A percentile compares a stretch with the other conserved stretches of the same genome.
These are phyloP conservation scores for Trichoderma parareesei DNA, from an alignment of 495 filamentous ascomycete species.

Conservation along the genomic window DNA sequence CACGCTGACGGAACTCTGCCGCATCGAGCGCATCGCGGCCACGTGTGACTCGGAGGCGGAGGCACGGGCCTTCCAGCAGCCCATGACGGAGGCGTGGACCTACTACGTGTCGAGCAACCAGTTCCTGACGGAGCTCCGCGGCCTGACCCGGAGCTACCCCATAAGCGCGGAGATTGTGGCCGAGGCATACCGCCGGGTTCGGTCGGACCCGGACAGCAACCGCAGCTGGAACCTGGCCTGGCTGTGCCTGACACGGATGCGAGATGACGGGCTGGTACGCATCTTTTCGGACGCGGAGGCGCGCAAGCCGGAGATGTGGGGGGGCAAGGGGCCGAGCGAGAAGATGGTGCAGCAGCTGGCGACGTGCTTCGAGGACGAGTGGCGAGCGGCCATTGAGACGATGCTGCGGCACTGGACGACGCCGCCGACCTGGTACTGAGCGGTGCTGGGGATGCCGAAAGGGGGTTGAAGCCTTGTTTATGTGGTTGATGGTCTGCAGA, in stretches of 20 bases:
- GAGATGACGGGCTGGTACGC: slow-evolving; percentile 51
- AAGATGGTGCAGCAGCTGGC: slow-evolving; percentile 52
- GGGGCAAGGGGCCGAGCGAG: slow-evolving; percentile 44
- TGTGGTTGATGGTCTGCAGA: background rate
- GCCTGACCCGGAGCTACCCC: slow-evolving; percentile 61
- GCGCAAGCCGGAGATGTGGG: slow-evolving; percentile 65
- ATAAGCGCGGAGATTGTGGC: slow-evolving; percentile 61
- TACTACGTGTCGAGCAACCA: slow-evolving; percentile 69
- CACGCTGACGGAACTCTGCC: slow-evolving; percentile 65
- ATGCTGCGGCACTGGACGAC: slow-evolving; percentile 65
- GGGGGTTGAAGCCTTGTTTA: background rate
- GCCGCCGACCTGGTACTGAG: slow-evolving; percentile 44
- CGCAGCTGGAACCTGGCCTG: slow-evolving; percentile 74
- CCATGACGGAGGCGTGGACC: slow-evolving; percentile 65
- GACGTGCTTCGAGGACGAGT: slow-evolving; percentile 55
- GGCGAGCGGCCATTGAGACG: slow-evolving; percentile 54
- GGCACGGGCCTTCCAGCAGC: slow-evolving; percentile 42
- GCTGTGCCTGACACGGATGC: slow-evolving; percentile 61
- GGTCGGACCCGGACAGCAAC: slow-evolving; percentile 54
- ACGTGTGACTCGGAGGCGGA: slow-evolving; percentile 46
- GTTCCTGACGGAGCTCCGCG: slow-evolving; percentile 62
- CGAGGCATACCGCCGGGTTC: slow-evolving; percentile 58
- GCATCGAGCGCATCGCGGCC: slow-evolving; percentile 60
- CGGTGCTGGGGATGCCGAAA: background rate
- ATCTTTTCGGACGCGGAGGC: slow-evolving; percentile 54